Base-by-base conservation (phyloP, 805 yeast genomes). In the Dipodascus geniculatus region DNA sequence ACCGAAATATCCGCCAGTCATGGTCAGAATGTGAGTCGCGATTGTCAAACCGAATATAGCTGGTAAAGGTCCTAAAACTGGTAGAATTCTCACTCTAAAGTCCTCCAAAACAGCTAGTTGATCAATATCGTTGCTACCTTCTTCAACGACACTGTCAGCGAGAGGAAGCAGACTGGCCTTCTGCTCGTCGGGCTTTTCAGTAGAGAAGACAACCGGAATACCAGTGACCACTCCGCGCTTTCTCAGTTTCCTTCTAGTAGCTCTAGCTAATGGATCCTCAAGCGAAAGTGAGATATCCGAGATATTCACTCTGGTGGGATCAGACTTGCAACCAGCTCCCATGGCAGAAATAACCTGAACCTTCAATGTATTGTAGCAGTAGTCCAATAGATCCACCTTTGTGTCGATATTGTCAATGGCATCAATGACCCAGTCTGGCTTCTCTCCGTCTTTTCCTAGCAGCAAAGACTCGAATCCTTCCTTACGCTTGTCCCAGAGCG, bases 321-420 rank as follows among this genome's bases (percentile, higher is more conserved):
- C 99, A 52, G 95, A 84, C 67, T 93, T 93, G 61, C 96, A 85
- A 2, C 96, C 96, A 0, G 99, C 98, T 23, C 99, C 99, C 81
- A 95, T 95, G 0, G 96, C 86, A 2, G 95, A 82, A 42, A 93
- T 78, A 31, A 89, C 85, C n/a, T 78, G 79, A 33, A 91, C 65
- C 1, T 74, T 67, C n/a, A 47, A 16, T 48, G 80, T 70, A 17
- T 75, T 73, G 64, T 82, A 72, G 59, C 95, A 83, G 68, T 76
- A 90, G 31, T 82, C 82, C 59, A 93, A 71, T 52, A 93, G 72
- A 63, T 93, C 99, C 23, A 90, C 95, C 64, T 93, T 93, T n/a
- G 98, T 90, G 61, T 91, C 96, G 56, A 93, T 84, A 66, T 93
- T 93, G 69, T 93, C 99, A 60, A 93, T 93, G 71, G 98, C 93